A percentile compares a stretch with the other conserved stretches of the same genome.
Evolutionary conservation across 2,329 filamentous ascomycete genomes (phyloP).

Genomic region (Elsinoe batatas): DNA sequence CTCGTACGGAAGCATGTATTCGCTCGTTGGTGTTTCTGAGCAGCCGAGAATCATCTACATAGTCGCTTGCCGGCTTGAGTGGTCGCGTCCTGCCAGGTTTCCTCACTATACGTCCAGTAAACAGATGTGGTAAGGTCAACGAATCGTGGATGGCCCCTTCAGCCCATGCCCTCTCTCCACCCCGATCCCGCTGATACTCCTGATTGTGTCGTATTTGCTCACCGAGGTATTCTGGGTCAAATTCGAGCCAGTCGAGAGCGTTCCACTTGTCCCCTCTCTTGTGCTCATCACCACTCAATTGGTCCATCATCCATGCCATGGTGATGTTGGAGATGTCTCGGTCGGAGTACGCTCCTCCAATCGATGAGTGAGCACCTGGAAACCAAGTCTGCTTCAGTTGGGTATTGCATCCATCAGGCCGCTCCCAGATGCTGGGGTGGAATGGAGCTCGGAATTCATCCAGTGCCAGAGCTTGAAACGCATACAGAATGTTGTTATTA

Average conservation of each 20-base stretch:
- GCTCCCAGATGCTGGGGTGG: conserved; percentile 42
- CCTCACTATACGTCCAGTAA: not conserved
- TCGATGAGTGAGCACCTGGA: conserved; percentile 43
- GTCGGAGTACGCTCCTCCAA: conserved; percentile 38
- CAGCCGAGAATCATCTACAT: not conserved
- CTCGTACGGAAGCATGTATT: not conserved
- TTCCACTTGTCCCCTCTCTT: not conserved
- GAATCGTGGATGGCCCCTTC: not conserved
- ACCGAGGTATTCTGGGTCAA: conserved; percentile 25
- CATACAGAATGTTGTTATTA: conserved; percentile 36
- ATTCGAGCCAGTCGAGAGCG: conserved; percentile 27
- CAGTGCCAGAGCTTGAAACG: conserved; percentile 47
- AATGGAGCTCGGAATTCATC: conserved; percentile 45
- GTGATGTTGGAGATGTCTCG: conserved; percentile 29
- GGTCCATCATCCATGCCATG: conserved; percentile 35
- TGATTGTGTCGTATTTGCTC: conserved; percentile 15
- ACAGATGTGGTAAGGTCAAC: not conserved
- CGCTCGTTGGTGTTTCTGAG: not conserved
- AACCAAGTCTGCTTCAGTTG: conserved; percentile 46
- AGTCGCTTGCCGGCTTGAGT: not conserved
- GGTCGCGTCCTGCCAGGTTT: not conserved
- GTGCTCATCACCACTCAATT: conserved; percentile 24
- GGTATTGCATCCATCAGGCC: conserved; percentile 20
- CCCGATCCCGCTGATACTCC: conserved; percentile 17
- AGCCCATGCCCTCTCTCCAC: conserved; percentile 2